Evolutionary conservation across 2,329 filamentous ascomycete species (phyloP).

Genomic region (Stemphylium vesicarium): DNA sequence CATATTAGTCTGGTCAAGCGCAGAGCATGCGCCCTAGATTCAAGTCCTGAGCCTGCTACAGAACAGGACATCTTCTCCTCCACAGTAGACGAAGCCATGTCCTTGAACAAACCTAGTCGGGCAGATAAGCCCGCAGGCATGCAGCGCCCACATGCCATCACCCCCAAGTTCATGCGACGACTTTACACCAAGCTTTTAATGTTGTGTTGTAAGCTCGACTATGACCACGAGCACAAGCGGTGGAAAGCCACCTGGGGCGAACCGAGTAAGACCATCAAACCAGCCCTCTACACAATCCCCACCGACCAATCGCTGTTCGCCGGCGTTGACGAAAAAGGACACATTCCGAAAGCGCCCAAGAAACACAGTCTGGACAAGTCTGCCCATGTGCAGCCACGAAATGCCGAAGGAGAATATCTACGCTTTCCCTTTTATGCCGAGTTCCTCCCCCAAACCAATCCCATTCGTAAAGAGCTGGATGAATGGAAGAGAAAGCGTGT

Average conservation of each 20-base stretch:
- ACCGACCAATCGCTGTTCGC: conserved; percentile 35
- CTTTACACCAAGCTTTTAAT: conserved; percentile 53
- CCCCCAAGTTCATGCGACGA: conserved; percentile 53
- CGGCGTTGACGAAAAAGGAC: conserved; percentile 35
- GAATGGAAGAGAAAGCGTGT: conserved; percentile 28
- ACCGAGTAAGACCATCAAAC: conserved; percentile 13
- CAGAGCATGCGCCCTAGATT: conserved; percentile 20
- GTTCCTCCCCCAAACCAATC: conserved; percentile 24
- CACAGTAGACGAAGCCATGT: conserved; percentile 26
- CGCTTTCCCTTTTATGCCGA: conserved; percentile 35
- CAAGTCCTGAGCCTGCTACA: background rate
- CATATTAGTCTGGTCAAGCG: conserved; percentile 33
- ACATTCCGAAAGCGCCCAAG: conserved; percentile 7
- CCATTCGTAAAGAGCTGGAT: conserved; percentile 25
- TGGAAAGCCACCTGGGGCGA: conserved; percentile 40
- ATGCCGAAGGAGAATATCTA: conserved; percentile 22
- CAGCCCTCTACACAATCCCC: conserved; percentile 20
- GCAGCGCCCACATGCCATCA: conserved; percentile 48
- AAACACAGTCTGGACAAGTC: conserved; percentile 1
- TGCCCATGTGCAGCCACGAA: conserved; percentile 18
- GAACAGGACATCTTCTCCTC: conserved; percentile 10
- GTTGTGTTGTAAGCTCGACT: conserved; percentile 53
- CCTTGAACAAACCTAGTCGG: conserved; percentile 34
- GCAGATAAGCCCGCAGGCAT: conserved; percentile 31
- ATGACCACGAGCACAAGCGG: conserved; percentile 35